phyloP scores from a whole-genome alignment of 176 grass and related monocot species.

The Zoysia pacifica region DNA sequence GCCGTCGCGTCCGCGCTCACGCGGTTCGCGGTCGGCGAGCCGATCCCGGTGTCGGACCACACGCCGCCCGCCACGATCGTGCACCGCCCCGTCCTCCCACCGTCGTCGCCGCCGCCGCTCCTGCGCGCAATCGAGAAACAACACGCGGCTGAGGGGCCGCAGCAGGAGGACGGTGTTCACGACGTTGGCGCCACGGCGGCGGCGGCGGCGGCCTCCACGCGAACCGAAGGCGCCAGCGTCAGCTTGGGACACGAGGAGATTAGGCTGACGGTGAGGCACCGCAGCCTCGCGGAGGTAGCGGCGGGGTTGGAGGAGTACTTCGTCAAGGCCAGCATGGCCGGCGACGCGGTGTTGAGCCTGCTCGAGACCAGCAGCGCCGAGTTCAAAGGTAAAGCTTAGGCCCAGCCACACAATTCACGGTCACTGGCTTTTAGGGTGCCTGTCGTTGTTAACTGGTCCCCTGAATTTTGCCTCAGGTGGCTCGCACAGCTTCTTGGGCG shows the following conservation, averaged over 20 bases:
- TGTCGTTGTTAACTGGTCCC: not conserved
- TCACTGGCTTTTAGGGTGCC: not conserved
- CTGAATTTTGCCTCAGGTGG: conserved; percentile 43
- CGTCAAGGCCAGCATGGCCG: conserved; percentile 53
- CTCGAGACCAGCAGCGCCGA: conserved; percentile 54
- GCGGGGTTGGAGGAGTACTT: conserved; percentile 75
- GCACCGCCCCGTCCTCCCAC: conserved; percentile 36
- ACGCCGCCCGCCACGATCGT: conserved; percentile 58
- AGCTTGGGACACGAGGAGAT: conserved; percentile 27
- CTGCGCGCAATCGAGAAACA: conserved; percentile 35
- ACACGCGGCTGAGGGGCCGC: not conserved
- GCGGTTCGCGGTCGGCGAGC: conserved; percentile 77
- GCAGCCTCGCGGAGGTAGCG: conserved; percentile 72
- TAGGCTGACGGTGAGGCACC: conserved; percentile 60
- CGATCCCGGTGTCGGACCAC: conserved; percentile 69
- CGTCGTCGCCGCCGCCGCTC: conserved; percentile 40
- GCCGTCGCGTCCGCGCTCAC: conserved; percentile 61
- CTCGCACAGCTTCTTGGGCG: conserved; percentile 53
- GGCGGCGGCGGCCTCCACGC: not conserved
- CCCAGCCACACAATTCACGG: not conserved
- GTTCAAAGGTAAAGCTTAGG: conserved; percentile 21
- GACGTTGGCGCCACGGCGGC: not conserved
- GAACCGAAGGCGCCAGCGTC: not conserved
- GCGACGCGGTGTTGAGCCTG: conserved; percentile 49
- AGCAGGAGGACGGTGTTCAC: not conserved